These are phyloP conservation scores for Arthrobotrys entomopaga DNA, from an alignment of 2,329 filamentous ascomycete species.

Conservation along the genomic window DNA sequence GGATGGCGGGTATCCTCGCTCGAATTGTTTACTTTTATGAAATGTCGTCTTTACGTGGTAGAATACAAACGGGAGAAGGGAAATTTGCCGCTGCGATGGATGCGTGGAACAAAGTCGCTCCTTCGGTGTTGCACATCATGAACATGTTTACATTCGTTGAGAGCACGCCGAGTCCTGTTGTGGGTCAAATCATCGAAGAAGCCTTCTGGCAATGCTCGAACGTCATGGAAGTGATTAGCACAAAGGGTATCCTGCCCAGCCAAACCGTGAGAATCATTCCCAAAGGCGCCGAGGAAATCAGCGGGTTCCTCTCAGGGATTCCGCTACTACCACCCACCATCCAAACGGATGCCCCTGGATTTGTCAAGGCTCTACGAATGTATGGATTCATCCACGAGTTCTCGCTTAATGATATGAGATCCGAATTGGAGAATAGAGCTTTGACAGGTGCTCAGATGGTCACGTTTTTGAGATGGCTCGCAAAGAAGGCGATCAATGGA, in stretches of 20 bases:
- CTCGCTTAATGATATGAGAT: conserved; percentile 84
- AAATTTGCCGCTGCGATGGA: conserved; percentile 75
- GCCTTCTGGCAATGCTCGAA: conserved; percentile 95
- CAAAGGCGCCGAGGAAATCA: conserved; percentile 70
- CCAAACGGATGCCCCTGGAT: conserved; percentile 72
- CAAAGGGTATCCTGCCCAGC: conserved; percentile 84
- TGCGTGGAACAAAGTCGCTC: conserved; percentile 62
- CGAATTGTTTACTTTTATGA: conserved; percentile 88
- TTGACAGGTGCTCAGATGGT: conserved; percentile 80
- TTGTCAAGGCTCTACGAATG: conserved; percentile 81
- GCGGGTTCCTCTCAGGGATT: conserved; percentile 86
- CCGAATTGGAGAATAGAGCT: conserved; percentile 83
- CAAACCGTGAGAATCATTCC: conserved; percentile 80
- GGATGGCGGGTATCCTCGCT: conserved; percentile 88
- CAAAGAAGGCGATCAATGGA: conserved; percentile 74
- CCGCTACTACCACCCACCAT: conserved; percentile 84
- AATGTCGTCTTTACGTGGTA: conserved; percentile 78
- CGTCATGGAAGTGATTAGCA: conserved; percentile 87
- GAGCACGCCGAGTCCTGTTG: conserved; percentile 85
- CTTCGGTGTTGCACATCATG: conserved; percentile 72
- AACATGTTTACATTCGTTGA: conserved; percentile 87
- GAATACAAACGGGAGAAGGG: conserved; percentile 60
- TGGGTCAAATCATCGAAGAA: conserved; percentile 89
- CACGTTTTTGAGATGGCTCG: conserved; percentile 86
- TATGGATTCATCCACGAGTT: conserved; percentile 89